phyloP scores from a whole-genome alignment of 1,139 yeast species.

The Sugiyamaella japonica region DNA sequence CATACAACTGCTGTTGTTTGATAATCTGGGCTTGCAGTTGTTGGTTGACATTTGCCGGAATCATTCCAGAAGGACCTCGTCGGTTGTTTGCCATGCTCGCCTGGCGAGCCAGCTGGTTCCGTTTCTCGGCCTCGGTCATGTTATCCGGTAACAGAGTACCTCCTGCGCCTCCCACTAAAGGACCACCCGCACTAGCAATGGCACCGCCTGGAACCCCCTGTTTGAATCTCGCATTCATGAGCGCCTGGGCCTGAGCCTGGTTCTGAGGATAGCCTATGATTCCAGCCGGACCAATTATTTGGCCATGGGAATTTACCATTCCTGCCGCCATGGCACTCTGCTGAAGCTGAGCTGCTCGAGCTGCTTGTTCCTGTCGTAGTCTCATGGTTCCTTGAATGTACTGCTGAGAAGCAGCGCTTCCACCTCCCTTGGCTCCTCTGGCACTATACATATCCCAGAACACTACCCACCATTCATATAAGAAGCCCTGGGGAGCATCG shows the following conservation, averaged over 20 bases:
- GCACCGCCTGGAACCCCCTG: constrained; percentile 20
- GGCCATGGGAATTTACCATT: constrained; percentile 29
- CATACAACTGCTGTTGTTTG: constrained; percentile 31
- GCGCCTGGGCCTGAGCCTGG: constrained; percentile 23
- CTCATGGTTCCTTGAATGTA: constrained; percentile 63
- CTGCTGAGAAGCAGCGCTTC: constrained; percentile 63
- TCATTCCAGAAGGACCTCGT: constrained; percentile 26
- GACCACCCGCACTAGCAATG: constrained; percentile 20
- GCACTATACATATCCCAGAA: constrained; percentile 95
- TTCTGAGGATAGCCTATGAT: constrained; percentile 29
- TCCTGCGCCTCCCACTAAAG: constrained; percentile 12
- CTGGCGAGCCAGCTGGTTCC: constrained; percentile 33
- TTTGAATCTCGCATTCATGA: constrained; percentile 19
- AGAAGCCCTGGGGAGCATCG: constrained; percentile 81
- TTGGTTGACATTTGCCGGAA: constrained; percentile 27
- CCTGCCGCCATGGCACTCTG: constrained; percentile 32
- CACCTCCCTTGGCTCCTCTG: constrained; percentile 58
- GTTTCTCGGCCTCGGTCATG: constrained; percentile 35
- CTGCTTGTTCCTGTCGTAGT: constrained; percentile 52
- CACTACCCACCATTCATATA: constrained; percentile 94
- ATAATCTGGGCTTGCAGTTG: constrained; percentile 33
- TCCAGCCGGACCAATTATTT: constrained; percentile 25
- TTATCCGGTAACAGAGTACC: constrained; percentile 28
- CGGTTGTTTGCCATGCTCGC: constrained; percentile 30
- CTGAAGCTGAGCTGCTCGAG: constrained; percentile 38